These are phyloP conservation scores for Podila horticola DNA, from an alignment of 192 early-diverging fungal species.

Conservation along the genomic window DNA sequence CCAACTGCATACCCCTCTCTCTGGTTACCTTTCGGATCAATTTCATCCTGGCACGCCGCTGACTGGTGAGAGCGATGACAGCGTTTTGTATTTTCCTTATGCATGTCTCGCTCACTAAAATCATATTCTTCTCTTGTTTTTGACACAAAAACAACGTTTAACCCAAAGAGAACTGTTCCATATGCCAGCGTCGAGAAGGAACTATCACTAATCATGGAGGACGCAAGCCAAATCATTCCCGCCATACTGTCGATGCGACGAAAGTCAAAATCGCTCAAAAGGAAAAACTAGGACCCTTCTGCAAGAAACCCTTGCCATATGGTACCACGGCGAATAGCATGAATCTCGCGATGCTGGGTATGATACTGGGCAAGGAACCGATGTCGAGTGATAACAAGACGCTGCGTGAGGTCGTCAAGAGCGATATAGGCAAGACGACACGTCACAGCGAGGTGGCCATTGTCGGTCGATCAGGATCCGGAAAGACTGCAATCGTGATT, in stretches of 20 bases:
- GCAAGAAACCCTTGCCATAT: conserved; percentile 28
- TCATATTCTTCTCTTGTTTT: too few relatives aligned
- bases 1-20: too few relatives aligned
- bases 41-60: too few relatives aligned
- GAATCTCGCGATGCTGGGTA: conserved; percentile 40
- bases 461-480: conserved; percentile 42
- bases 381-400: conserved; percentile 17
- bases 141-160: too few relatives aligned
- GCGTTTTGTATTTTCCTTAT: too few relatives aligned
- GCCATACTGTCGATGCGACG: conserved; percentile 8
- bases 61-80: too few relatives aligned
- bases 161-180: too few relatives aligned
- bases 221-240: conserved; percentile 2
- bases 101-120: too few relatives aligned
- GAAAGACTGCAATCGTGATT: conserved; percentile 40
- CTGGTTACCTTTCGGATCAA: too few relatives aligned
- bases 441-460: conserved; percentile 8
- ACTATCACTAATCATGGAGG: neutral
- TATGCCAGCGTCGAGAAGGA: too few relatives aligned
- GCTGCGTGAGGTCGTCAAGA: conserved; percentile 20
- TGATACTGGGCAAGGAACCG: conserved; percentile 27
- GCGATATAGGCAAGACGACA: conserved; percentile 5
- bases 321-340: conserved; percentile 6
- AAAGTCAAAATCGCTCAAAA: conserved; percentile 25
- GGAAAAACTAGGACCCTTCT: conserved; percentile 29